Conservation (phyloP, 2,329 filamentous ascomycete genomes). For the Pleomassaria siparia region DNA sequence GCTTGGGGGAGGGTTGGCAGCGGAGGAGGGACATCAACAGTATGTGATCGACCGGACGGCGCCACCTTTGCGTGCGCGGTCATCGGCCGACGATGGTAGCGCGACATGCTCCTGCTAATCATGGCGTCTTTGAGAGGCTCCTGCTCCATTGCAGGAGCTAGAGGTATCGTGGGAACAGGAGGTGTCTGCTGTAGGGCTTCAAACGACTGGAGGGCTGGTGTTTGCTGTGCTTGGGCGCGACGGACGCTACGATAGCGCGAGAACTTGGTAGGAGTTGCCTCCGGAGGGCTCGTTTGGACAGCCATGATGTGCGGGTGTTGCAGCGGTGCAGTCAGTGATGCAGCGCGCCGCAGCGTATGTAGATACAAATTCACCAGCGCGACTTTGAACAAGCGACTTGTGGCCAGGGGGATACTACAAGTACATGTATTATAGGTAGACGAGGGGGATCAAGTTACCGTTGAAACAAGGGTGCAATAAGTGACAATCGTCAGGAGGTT, state of each 20-base stretch:
- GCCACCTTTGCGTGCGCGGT: slow-evolving; percentile 28
- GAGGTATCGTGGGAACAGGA: slow-evolving; percentile 26
- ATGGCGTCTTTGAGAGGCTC: slow-evolving; percentile 20
- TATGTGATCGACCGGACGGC: slow-evolving; percentile 27
- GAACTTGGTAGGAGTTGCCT: slow-evolving; percentile 47
- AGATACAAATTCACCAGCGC: no score
- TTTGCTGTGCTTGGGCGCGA: slow-evolving; percentile 43
- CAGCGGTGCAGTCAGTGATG: no score
- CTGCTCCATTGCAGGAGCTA: slow-evolving; percentile 6
- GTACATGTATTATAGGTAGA: no score
- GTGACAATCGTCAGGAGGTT: not conserved
- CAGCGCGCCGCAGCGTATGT: slow-evolving; percentile 21
- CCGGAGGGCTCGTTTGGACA: slow-evolving; percentile 29
- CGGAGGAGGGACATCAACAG: slow-evolving; percentile 21
- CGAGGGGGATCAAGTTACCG: no score
- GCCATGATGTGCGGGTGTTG: slow-evolving; percentile 34
- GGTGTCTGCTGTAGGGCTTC: slow-evolving; percentile 16
- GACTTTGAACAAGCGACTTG: slow-evolving; percentile 19
- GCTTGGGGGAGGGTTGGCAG: slow-evolving; percentile 9
- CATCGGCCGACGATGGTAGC: slow-evolving; percentile 42
- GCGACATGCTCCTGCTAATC: slow-evolving; percentile 43
- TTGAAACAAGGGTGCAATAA: not conserved
- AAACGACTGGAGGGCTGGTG: slow-evolving; percentile 12
- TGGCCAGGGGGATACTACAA: not conserved
- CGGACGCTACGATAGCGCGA: slow-evolving; percentile 62